Evolutionary conservation across 208 protist species (phyloP), one percentile per base, ranked within the genome.

Genomic region (Trypanosoma grayi): DNA sequence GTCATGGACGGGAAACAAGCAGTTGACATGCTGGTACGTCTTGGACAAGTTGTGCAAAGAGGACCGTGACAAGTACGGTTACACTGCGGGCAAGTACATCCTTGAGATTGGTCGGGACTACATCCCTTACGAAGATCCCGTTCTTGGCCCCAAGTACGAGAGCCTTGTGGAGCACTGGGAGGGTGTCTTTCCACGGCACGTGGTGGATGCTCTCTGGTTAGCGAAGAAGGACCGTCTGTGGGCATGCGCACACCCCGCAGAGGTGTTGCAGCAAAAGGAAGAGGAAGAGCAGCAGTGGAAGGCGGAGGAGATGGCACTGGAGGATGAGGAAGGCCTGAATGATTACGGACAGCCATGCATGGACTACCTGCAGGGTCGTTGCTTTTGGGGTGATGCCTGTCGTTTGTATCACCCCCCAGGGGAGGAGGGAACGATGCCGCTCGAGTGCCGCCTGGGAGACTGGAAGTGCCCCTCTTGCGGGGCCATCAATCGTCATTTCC

Each of bases 401-500:
- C 72, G 75, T 25, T 70, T 94, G 47, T 79, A 81, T 56, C 91
- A 97, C 64, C 91, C 91, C 1, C 85, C 87, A 7, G 91, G 88
- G 14, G 81, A 92, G 75, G 86, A 94, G 60, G 88, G 86, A 55
- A 81, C 86, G 36, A 73, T 97, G 33, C 91, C 91, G 30, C 70
- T 70, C 9, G 87, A 93, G 68, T 94, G 87, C 63, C 83, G 88
- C 22, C 81, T 90, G 54, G 91, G 91, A 0, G 91, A 97, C 73
- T 97, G 91, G 88, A 94, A 94, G 71, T 97, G 91, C 64, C 59
- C 74, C 4, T 76, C 76, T 4, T 97, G 91, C 50, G 91, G 87
- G 53, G 83, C 83, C 30, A 97, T 97, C 57, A 97, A 97, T 75
- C 87, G 91, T 0, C 91, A 97, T 71, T 97, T 88, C 71, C 87